Conservation (phyloP, 2,329 filamentous ascomycete genomes). For the Parastagonospora nodorum region DNA sequence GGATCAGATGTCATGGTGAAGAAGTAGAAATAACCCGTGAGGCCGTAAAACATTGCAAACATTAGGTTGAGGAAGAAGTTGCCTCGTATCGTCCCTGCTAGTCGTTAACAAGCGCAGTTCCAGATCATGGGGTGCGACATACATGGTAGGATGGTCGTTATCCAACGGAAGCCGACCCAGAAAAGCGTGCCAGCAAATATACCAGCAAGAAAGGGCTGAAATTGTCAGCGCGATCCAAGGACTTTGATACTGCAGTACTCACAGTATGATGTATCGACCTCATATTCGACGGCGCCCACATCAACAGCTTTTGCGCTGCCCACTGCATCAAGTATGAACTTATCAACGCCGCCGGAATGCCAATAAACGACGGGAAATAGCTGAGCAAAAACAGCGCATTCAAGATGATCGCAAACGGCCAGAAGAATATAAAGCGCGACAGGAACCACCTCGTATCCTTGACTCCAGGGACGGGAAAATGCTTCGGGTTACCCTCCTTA, state of each 20-base stretch:
- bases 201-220: slow-evolving; percentile 84
- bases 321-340: slow-evolving; percentile 75
- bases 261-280: slow-evolving; percentile 88
- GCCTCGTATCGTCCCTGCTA: slow-evolving; percentile 66
- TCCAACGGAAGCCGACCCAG: slow-evolving; percentile 76
- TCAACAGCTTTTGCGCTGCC: slow-evolving; percentile 75
- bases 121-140: slow-evolving; percentile 36
- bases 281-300: slow-evolving; percentile 86
- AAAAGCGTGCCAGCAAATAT: slow-evolving; percentile 90
- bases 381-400: slow-evolving; percentile 73
- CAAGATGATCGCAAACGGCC: slow-evolving; percentile 80
- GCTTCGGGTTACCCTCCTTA: slow-evolving; percentile 72
- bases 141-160: slow-evolving; percentile 75
- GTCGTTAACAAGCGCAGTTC: slow-evolving; percentile 34
- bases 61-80: slow-evolving; percentile 78
- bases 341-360: slow-evolving; percentile 72
- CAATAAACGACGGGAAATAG: slow-evolving; percentile 73
- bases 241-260: slow-evolving; percentile 37
- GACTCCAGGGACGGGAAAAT: slow-evolving; percentile 75
- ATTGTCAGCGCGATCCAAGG: slow-evolving; percentile 11
- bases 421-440: slow-evolving; percentile 85
- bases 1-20: slow-evolving; percentile 87
- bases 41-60: slow-evolving; percentile 67
- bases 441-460: slow-evolving; percentile 80
- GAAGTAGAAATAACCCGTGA: slow-evolving; percentile 85